Percentiles rank a stretch among this genome's conserved stretches.
Evolutionary conservation across 768 basidiomycete genomes (phyloP).

Genomic region (Russula abietina): DNA sequence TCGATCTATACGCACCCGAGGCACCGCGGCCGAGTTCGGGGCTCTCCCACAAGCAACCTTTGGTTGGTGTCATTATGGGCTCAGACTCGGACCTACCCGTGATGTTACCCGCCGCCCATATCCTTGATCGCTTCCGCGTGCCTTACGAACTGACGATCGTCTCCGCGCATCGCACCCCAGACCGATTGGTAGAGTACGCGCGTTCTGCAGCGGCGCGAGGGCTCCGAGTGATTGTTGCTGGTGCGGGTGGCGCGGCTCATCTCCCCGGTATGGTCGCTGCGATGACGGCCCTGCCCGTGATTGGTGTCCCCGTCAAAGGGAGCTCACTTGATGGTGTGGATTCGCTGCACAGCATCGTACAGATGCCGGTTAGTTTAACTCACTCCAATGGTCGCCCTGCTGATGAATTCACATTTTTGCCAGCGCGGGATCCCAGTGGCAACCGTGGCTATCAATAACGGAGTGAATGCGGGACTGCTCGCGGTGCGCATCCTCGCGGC

Average conservation of each 20-base stretch:
- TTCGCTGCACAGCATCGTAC: slow-evolving; percentile 94
- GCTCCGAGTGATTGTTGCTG: slow-evolving; percentile 76
- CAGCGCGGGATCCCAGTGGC: slow-evolving; percentile 96
- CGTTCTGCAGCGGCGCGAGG: slow-evolving; percentile 63
- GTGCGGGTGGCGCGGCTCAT: slow-evolving; percentile 98
- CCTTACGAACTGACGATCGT: slow-evolving; percentile 95
- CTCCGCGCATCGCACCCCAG: slow-evolving; percentile 93
- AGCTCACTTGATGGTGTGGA: slow-evolving; percentile 93
- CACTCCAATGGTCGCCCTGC: neutral
- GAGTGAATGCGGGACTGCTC: slow-evolving; percentile 86
- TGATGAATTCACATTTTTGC: slow-evolving; percentile 7
- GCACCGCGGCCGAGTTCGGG: slow-evolving; percentile 42
- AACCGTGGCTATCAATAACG: slow-evolving; percentile 95
- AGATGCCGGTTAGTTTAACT: slow-evolving; percentile 83
- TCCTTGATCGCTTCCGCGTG: slow-evolving; percentile 74
- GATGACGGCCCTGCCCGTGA: slow-evolving; percentile 85
- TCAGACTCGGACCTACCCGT: slow-evolving; percentile 96
- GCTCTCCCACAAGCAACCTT: slow-evolving; percentile 59
- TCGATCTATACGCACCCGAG: slow-evolving; percentile 47
- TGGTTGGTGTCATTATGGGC: slow-evolving; percentile 96
- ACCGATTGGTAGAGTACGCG: slow-evolving; percentile 77
- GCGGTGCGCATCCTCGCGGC: slow-evolving; percentile 85
- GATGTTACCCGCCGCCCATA: slow-evolving; percentile 82
- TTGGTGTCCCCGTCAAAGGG: slow-evolving; percentile 96
- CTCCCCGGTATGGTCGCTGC: slow-evolving; percentile 98